Evolutionary conservation across 768 basidiomycete genomes (phyloP).

Genomic region (Xanthoconium stramineum): DNA sequence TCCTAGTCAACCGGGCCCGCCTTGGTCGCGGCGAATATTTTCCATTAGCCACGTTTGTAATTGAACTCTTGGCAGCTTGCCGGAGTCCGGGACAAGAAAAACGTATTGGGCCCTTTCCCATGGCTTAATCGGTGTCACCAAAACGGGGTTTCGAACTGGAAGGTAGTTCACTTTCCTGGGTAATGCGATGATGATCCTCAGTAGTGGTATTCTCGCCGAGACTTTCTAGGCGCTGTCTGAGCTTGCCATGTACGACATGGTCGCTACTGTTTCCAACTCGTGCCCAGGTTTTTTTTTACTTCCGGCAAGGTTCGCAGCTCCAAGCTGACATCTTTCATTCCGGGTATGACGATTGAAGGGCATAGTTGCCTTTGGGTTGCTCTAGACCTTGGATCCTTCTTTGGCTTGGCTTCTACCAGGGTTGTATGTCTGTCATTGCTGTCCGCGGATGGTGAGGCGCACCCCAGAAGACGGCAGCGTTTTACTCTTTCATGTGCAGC

Average conservation of each 20-base stretch:
- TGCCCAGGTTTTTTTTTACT: not conserved
- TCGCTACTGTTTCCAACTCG: not conserved
- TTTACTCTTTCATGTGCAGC: not conserved
- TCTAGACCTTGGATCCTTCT: conserved; percentile 1
- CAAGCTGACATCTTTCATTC: not conserved
- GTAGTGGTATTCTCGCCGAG: not conserved
- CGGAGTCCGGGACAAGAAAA: no score
- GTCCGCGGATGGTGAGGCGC: conserved; percentile 8
- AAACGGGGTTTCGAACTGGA: not conserved
- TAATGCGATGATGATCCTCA: conserved; percentile 5
- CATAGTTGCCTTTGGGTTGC: not conserved
- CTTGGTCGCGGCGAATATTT: no score
- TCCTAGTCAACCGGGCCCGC: no score
- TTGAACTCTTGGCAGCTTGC: no score
- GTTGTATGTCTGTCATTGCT: not conserved
- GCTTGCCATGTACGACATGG: not conserved
- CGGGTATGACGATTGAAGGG: conserved; percentile 5
- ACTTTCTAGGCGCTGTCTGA: not conserved
- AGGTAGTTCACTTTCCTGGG: not conserved
- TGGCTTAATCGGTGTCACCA: not conserved
- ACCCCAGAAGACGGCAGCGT: not conserved
- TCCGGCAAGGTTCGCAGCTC: not conserved
- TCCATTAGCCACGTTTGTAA: no score
- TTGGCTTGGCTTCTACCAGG: conserved; percentile 9
- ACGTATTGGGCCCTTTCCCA: no score